Conservation (phyloP, 202 grass and related monocot genomes). For the Setaria italica region DNA sequence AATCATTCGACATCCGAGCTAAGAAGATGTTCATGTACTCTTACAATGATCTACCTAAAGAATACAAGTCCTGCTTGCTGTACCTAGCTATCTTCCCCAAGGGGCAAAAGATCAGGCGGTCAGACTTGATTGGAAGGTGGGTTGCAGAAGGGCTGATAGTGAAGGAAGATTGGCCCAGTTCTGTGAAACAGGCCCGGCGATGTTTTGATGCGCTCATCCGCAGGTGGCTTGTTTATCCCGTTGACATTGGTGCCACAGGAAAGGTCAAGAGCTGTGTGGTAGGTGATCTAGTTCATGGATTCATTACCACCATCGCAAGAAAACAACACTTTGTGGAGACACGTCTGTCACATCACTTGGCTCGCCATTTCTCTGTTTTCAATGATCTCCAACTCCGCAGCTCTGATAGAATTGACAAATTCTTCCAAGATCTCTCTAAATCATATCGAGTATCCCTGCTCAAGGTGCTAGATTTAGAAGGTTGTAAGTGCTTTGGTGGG, state of each 20-base stretch:
- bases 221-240: neutral
- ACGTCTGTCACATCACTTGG: slow-evolving; percentile 5
- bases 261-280: neutral
- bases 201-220: neutral
- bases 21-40: neutral
- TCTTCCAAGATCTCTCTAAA: neutral
- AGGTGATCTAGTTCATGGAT: neutral
- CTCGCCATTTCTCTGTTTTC: slow-evolving; percentile 30
- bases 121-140: slow-evolving; percentile 32
- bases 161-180: slow-evolving; percentile 18
- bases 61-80: slow-evolving; percentile 16
- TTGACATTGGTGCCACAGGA: neutral
- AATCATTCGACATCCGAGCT: neutral
- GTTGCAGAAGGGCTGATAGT: neutral
- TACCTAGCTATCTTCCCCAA: slow-evolving; percentile 31
- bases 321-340: neutral
- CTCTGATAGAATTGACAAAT: neutral
- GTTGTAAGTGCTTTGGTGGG: neutral
- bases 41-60: neutral
- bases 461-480: slow-evolving; percentile 40
- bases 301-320: neutral
- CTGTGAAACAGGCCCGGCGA: neutral
- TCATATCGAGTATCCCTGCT: neutral
- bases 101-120: neutral
- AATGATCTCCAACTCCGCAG: neutral